These are phyloP conservation scores for Hypomyces rosellus DNA, from an alignment of 2,329 filamentous ascomycete genomes.

Conservation along the genomic window DNA sequence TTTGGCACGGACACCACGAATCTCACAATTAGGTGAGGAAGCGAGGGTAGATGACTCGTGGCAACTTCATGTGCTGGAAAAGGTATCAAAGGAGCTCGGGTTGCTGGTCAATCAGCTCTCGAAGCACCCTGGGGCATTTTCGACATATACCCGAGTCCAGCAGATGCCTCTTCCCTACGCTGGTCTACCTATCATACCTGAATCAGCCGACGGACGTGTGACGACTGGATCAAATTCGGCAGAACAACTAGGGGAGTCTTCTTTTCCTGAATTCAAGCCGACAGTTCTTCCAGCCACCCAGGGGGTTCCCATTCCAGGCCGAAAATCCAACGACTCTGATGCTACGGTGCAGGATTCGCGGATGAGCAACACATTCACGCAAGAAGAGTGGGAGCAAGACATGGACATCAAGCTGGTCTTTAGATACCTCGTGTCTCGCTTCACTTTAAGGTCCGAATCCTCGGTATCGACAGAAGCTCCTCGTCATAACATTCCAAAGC, in stretches of 20 bases:
- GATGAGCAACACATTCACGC: conserved; percentile 39
- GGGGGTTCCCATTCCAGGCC: conserved; percentile 31
- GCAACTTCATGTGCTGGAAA: conserved; percentile 74
- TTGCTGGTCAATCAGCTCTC: conserved; percentile 76
- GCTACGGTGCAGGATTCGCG: conserved; percentile 21
- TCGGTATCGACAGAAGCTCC: not conserved
- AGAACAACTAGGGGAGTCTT: conserved; percentile 16
- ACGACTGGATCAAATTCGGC: conserved; percentile 20
- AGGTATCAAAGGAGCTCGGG: conserved; percentile 81
- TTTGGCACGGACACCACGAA: conserved; percentile 41
- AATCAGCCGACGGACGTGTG: conserved; percentile 34
- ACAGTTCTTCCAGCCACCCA: conserved; percentile 34
- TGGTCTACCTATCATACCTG: conserved; percentile 62
- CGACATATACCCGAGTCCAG: conserved; percentile 64
- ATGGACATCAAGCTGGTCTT: conserved; percentile 90
- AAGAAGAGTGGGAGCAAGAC: conserved; percentile 91
- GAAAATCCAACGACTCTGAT: conserved; percentile 17
- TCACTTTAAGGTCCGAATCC: conserved; percentile 45
- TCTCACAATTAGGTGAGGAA: conserved; percentile 27
- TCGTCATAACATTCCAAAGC: conserved; percentile 34
- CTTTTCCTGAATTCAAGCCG: conserved; percentile 40
- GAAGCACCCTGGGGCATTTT: conserved; percentile 77
- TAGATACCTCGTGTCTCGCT: conserved; percentile 73
- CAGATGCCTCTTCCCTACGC: conserved; percentile 67
- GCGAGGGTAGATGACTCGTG: conserved; percentile 46